A percentile compares a stretch with the other conserved stretches of the same genome.
Evolutionary conservation across 148 eudicot genomes (phyloP).

Genomic region (Vaccinium darrowii): DNA sequence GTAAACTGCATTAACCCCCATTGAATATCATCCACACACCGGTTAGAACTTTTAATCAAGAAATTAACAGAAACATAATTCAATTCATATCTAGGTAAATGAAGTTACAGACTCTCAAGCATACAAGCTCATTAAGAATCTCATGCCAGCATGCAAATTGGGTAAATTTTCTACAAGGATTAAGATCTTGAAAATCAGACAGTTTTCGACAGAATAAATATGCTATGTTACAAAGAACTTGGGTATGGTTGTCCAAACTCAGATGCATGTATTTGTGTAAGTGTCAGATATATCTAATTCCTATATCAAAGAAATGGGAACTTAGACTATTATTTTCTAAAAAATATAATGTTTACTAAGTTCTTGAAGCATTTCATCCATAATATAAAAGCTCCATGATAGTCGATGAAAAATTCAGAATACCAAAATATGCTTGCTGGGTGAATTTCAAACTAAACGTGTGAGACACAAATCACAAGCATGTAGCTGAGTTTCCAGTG

Average conservation of each 20-base stretch:
- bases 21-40: not conserved
- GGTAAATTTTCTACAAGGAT: not conserved
- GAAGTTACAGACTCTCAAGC: not conserved
- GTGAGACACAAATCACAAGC: not conserved
- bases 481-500: not conserved
- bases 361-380: not conserved
- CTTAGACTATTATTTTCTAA: not conserved
- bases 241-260: not conserved
- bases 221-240: not conserved
- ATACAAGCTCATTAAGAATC: not conserved
- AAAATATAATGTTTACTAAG: not conserved
- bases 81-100: not conserved
- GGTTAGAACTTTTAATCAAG: not conserved
- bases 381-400: not conserved
- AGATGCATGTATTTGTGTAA: not conserved
- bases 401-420: not conserved
- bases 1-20: not conserved
- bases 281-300: not conserved
- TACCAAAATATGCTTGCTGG: not conserved
- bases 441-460: not conserved
- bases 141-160: not conserved
- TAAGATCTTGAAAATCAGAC: not conserved
- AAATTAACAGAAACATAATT: not conserved
- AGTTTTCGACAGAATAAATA: not conserved
- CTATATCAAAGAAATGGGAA: not conserved